A percentile compares a stretch with the other conserved stretches of the same genome.
Conservation (phyloP, 108 stramenopile genomes). For the Fragilaria crotonensis region DNA sequence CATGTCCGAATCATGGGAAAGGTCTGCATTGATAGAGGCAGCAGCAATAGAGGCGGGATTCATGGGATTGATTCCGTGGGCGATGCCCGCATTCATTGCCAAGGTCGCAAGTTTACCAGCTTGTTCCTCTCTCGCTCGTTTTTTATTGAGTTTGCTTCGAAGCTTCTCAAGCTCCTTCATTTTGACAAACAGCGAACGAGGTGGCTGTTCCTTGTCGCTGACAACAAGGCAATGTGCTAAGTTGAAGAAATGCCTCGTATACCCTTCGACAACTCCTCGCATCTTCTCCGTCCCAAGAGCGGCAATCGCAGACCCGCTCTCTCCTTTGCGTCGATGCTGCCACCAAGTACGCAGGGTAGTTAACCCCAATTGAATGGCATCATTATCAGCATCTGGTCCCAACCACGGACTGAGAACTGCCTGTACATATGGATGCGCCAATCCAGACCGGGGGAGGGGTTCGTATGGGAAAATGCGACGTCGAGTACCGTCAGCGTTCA, state of each 20-base stretch:
- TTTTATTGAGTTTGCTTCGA: conserved; percentile 55
- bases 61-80: not conserved
- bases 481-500: conserved; percentile 29
- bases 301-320: conserved; percentile 73
- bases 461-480: conserved; percentile 76
- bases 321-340: conserved; percentile 91
- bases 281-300: conserved; percentile 86
- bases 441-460: conserved; percentile 77
- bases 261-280: conserved; percentile 87
- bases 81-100: conserved; percentile 11
- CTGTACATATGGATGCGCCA: conserved; percentile 85
- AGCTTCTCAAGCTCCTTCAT: conserved; percentile 80
- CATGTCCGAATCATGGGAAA: conserved; percentile 16
- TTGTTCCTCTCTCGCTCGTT: conserved; percentile 32
- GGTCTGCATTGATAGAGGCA: conserved; percentile 15
- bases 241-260: conserved; percentile 86
- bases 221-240: conserved; percentile 77
- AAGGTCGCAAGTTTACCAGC: conserved; percentile 26
- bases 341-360: conserved; percentile 87
- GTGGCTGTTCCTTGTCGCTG: conserved; percentile 82
- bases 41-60: conserved; percentile 1
- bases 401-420: conserved; percentile 86
- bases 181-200: conserved; percentile 60
- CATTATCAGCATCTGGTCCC: conserved; percentile 83
- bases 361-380: conserved; percentile 81